phyloP scores from a whole-genome alignment of 371 early-diverging fungal species.

The Zancudomyces culisetae region DNA sequence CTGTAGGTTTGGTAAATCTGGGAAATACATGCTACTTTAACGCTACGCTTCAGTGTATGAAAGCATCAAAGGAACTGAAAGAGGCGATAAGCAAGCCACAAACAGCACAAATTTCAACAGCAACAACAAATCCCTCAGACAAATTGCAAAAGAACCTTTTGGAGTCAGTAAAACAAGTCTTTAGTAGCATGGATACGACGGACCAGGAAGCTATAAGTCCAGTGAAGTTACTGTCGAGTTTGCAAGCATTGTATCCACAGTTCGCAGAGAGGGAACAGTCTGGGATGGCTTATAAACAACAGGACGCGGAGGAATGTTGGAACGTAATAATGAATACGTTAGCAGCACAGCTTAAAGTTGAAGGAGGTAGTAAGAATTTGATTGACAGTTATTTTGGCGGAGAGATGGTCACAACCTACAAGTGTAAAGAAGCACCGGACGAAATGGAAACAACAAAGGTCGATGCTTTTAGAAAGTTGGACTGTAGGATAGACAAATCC shows the following conservation, averaged over 20 bases:
- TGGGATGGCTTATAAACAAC: conserved; percentile 32
- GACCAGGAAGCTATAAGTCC: conserved; percentile 35
- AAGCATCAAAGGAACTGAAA: conserved; percentile 70
- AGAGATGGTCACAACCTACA: conserved; percentile 38
- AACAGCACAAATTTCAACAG: not conserved
- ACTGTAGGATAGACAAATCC: conserved; percentile 56
- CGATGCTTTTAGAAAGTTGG: conserved; percentile 59
- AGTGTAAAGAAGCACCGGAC: conserved; percentile 61
- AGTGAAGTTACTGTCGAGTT: conserved; percentile 53
- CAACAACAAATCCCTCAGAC: not conserved
- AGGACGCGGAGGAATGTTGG: conserved; percentile 98
- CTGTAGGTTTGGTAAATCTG: conserved; percentile 74
- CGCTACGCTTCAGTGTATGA: conserved; percentile 87
- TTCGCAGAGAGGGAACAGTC: conserved; percentile 39
- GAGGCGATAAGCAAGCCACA: conserved; percentile 32
- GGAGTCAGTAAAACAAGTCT: conserved; percentile 1
- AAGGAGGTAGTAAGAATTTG: conserved; percentile 10
- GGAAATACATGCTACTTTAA: conserved; percentile 98
- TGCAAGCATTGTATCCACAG: conserved; percentile 68
- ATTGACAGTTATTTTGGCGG: conserved; percentile 75
- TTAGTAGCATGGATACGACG: not conserved
- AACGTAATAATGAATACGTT: conserved; percentile 21
- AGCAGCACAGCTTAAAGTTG: conserved; percentile 4
- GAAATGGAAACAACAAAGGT: conserved; percentile 38
- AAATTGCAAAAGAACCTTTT: not conserved